Evolutionary conservation across 179 eudicot genomes (phyloP), one percentile per base, ranked within the genome.

Genomic region (Drosera spatulata): DNA sequence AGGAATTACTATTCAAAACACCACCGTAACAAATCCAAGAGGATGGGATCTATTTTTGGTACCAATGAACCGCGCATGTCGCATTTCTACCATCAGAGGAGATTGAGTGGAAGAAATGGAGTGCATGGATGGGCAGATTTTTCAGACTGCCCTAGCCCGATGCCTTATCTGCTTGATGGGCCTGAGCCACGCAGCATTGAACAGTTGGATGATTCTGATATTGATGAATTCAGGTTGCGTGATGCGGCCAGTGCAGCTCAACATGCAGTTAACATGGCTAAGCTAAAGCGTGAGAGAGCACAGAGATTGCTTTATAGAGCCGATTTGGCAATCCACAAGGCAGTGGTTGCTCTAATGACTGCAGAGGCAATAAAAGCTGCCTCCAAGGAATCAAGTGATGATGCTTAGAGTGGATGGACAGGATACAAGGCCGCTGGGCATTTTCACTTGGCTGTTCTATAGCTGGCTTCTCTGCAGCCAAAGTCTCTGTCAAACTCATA

Each of bases 201-300:
- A 50, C 85, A 76, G 62, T 72, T 86, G 77, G 83, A 79, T 45
- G 67, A 77, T 46, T 59, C 85, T 39, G 86, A 86, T 70, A 74
- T 89, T 63, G 88, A 86, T 43, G 99, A 93, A 76, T 84, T 88
- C 66, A 72, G 89, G 65, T 43, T 86, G 71, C 84, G 95, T 56
- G 97, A 86, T 69, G 93, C 97, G 54, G 74, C 84, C 33, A 70
- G 85, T 70, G 95, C 94, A 47, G 97, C 95, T 53, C 77, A 83
- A 63, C 97, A 75, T 63, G 90, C 97, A 0, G 74, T 51, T 33
- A 80, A 81, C 57, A 70, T 83, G 71, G 95, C 99, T 22, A 89
- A 71, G 76, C 71, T 86, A 62, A 93, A 86, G 80, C 78, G 91
- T 71, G 94, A 89, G 56, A 83, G 77, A 50, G 99, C 95, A 39